Evolutionary conservation across 352 stramenopile genomes (phyloP).

Genomic region (Phytopythium boreale): DNA sequence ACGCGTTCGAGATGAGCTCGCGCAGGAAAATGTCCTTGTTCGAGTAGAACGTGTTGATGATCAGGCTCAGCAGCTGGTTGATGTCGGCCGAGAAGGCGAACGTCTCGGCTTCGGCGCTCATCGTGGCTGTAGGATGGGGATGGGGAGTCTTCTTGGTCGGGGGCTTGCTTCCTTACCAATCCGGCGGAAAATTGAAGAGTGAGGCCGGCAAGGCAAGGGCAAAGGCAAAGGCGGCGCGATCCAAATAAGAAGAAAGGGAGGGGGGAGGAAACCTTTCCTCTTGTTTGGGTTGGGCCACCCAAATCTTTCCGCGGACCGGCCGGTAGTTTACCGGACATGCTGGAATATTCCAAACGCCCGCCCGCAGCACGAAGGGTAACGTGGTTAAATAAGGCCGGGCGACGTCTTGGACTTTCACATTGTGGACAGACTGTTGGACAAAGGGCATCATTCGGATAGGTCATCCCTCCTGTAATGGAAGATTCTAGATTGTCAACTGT

Average conservation of each 20-base stretch:
- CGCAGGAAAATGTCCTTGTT: conserved; percentile 99
- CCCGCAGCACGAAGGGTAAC: too few relatives aligned
- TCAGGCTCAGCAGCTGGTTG: conserved; percentile 99
- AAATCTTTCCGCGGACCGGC: conserved; percentile 25
- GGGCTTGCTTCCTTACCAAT: conserved; percentile 13
- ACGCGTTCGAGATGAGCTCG: conserved; percentile 99
- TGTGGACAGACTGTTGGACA: not conserved
- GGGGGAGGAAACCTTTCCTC: conserved; percentile 5
- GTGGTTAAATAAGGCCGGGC: conserved; percentile 21
- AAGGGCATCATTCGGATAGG: not conserved
- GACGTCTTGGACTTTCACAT: conserved; percentile 11
- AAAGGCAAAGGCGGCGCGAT: not conserved
- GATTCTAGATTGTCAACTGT: conserved; percentile 63
- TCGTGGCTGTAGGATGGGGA: conserved; percentile 25
- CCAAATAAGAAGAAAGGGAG: conserved; percentile 15
- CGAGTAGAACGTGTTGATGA: conserved; percentile 98
- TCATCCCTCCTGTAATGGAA: conserved; percentile 38
- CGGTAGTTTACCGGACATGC: conserved; percentile 10
- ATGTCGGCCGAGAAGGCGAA: conserved; percentile 99
- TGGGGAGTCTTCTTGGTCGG: conserved; percentile 8
- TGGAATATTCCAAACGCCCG: conserved; percentile 7
- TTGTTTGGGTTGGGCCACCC: conserved; percentile 7
- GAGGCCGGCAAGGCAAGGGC: conserved; percentile 8
- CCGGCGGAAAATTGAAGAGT: conserved; percentile 65
- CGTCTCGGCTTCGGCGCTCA: conserved; percentile 93